Evolutionary conservation across 2,329 filamentous ascomycete species (phyloP), one percentile per base, ranked within the genome.

Genomic region (Talaromyces marneffei): DNA sequence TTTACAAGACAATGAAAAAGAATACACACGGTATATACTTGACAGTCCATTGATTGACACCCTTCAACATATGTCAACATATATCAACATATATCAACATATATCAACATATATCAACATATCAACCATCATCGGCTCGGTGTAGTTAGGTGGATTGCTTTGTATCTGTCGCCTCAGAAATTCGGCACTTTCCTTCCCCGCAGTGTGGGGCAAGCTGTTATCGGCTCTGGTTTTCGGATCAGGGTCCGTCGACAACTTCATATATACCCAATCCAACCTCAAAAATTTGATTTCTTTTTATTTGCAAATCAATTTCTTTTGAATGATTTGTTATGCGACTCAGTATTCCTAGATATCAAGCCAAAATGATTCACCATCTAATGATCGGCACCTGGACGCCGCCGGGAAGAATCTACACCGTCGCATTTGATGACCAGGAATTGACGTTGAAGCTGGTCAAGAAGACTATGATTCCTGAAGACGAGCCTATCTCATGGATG

Each of bases 401-500:
- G 62, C 91, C 91, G 60, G 91, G 91, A 52, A 90, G 91, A 74
- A 94, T 96, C 70, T 94, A 94, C 77, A 95, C 91, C 0, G 88
- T 96, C 63, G 85, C 87, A 63, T 96, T 96, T 72, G 90, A 96
- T 77, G 90, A 93, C 67, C 89, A 92, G 75, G 85, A 85, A 40
- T 79, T 92, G 66, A 87, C 87, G 6, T 77, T 95, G 63, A 83
- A 87, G 66, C 77, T 94, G 70, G 78, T 95, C 71, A 92, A 93
- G 79, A 86, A 88, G 68, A 94, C 90, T 1, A 85, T 87, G 62
- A 94, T 95, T 61, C 88, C 90, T 4, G 77, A 89, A 57, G 89
- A 93, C 65, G 90, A 96, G 76, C 90, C 91, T 7, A 94, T 96
- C 66, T 95, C 91, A 63, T 96, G 91, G 91, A 93, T 96, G 89